These are phyloP conservation scores for Oxytropis ochrocephala DNA, from an alignment of 306 rosid species.

Conservation along the genomic window DNA sequence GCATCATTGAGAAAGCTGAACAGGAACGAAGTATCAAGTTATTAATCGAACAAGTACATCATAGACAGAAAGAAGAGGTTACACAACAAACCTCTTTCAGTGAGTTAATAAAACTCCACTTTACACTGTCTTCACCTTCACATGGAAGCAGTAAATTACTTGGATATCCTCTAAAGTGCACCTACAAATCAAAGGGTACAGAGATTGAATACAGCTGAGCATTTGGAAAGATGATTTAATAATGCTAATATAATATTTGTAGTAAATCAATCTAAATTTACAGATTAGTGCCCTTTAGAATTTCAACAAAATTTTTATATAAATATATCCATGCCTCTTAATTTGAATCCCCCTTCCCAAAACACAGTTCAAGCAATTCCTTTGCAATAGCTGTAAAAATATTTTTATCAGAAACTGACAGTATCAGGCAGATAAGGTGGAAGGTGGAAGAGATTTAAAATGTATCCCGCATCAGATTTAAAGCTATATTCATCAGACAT, in stretches of 20 bases:
- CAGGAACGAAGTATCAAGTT: background rate
- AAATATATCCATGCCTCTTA: background rate
- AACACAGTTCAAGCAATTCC: background rate
- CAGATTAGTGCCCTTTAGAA: background rate
- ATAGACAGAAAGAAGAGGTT: background rate
- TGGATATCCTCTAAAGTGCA: constrained; percentile 92
- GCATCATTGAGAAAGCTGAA: background rate
- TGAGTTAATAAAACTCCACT: constrained; percentile 93
- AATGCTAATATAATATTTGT: background rate
- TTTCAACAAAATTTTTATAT: background rate
- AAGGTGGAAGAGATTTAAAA: background rate
- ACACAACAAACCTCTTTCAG: constrained; percentile 72
- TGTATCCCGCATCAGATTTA: background rate
- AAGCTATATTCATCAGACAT: background rate
- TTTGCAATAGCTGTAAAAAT: background rate
- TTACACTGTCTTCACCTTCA: constrained; percentile 85
- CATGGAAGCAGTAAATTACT: constrained; percentile 66
- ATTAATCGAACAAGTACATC: constrained; percentile 10
- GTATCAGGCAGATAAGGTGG: background rate
- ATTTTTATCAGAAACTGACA: background rate
- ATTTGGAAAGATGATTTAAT: background rate
- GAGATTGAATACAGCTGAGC: constrained; percentile 1
- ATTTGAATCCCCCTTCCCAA: background rate
- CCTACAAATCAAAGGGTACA: constrained; percentile 41
- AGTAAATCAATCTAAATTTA: background rate